These are phyloP conservation scores for Daldinia caldariorum DNA, from an alignment of 495 filamentous ascomycete species.

Conservation along the genomic window DNA sequence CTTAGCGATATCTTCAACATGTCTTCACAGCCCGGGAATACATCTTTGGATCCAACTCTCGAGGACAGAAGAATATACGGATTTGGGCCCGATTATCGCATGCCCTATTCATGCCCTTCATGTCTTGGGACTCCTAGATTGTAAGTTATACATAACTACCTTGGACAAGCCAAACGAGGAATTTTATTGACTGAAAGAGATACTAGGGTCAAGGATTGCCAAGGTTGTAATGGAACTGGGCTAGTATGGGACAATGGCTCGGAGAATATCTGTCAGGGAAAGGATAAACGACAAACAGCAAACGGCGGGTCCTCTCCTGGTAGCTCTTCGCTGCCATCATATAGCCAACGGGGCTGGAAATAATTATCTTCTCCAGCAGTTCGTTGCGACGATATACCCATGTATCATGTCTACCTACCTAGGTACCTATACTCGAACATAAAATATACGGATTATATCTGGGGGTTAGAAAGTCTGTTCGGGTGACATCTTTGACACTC, in stretches of 20 bases:
- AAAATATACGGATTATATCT: neutral
- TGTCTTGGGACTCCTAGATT: slow-evolving; percentile 35
- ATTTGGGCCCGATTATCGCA: slow-evolving; percentile 29
- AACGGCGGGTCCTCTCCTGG: slow-evolving; percentile 28
- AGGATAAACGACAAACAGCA: slow-evolving; percentile 22
- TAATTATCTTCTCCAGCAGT: neutral
- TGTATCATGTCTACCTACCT: neutral
- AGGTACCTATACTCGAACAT: neutral
- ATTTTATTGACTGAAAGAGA: neutral
- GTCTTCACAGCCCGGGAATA: slow-evolving; percentile 26
- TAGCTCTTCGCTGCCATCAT: slow-evolving; percentile 33
- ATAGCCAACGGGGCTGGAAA: slow-evolving; percentile 18
- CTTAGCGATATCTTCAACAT: slow-evolving; percentile 13
- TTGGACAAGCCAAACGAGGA: neutral
- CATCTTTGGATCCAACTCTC: slow-evolving; percentile 4
- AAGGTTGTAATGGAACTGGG: slow-evolving; percentile 30
- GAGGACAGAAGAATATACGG: slow-evolving; percentile 35
- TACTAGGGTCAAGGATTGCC: slow-evolving; percentile 33
- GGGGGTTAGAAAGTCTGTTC: neutral
- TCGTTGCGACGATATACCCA: too few relatives aligned
- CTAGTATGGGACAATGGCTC: slow-evolving; percentile 34
- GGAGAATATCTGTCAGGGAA: slow-evolving; percentile 15
- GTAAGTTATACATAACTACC: slow-evolving; percentile 10
- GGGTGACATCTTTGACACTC: too few relatives aligned
- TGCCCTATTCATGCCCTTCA: slow-evolving; percentile 35